phyloP scores from a whole-genome alignment of 2,329 filamentous ascomycete genomes.

The Seiridium unicorne region DNA sequence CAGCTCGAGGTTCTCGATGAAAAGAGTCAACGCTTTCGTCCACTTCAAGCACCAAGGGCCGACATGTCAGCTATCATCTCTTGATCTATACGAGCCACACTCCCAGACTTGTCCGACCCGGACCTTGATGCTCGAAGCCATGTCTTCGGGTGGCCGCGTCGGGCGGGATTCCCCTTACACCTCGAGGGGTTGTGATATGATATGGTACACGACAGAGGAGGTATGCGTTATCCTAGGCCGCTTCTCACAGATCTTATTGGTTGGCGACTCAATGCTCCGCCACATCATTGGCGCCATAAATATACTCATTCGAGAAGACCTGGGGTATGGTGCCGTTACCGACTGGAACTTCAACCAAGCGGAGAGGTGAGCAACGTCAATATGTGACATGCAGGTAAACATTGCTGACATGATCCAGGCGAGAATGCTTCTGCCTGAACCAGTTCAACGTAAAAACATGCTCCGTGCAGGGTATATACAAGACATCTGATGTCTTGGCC shows the following conservation, averaged over 20 bases:
- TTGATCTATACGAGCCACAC: conserved; percentile 37
- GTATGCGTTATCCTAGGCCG: conserved; percentile 42
- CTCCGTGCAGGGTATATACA: conserved; percentile 47
- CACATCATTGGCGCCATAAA: conserved; percentile 47
- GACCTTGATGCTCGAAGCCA: conserved; percentile 34
- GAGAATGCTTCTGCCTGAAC: conserved; percentile 45
- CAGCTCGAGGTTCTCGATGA: too few relatives aligned
- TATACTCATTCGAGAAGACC: conserved; percentile 40
- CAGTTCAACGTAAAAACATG: conserved; percentile 49
- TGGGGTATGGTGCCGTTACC: conserved; percentile 47
- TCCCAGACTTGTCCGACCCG: conserved; percentile 31
- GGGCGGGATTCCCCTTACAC: conserved; percentile 43
- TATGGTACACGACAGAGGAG: conserved; percentile 44
- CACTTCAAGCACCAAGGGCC: conserved; percentile 39
- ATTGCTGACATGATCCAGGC: conserved; percentile 22
- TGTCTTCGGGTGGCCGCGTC: conserved; percentile 42
- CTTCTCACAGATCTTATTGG: conserved; percentile 44
- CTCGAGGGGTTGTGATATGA: conserved; percentile 43
- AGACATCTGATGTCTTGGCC: conserved; percentile 39
- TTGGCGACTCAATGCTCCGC: conserved; percentile 47
- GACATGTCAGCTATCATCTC: conserved; percentile 40
- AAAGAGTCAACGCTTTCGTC: conserved; percentile 31
- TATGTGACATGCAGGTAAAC: background rate
- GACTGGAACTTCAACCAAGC: conserved; percentile 45
- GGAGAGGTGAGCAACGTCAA: conserved; percentile 31